Conservation (phyloP, 495 filamentous ascomycete genomes). For the Penicillium pulvis region DNA sequence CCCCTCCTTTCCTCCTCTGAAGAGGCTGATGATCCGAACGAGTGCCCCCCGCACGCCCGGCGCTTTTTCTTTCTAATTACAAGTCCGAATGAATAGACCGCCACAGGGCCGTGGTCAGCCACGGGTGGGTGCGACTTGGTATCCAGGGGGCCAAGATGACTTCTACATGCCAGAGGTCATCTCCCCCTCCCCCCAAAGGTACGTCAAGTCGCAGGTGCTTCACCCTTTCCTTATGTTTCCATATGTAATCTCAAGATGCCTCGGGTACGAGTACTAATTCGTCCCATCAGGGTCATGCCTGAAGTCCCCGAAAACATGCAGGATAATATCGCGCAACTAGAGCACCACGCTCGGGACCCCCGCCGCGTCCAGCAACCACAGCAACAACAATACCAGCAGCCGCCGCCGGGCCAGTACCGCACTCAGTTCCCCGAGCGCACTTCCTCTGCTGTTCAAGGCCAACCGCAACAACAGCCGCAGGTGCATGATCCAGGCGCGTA, state of each 20-base stretch:
- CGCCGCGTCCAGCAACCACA: conserved; percentile 40
- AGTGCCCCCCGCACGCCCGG: neutral
- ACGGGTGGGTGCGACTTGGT: conserved; percentile 80
- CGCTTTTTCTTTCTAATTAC: neutral
- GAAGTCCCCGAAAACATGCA: conserved; percentile 87
- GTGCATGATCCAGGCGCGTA: conserved; percentile 39
- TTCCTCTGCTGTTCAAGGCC: conserved; percentile 41
- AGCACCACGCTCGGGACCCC: conserved; percentile 67
- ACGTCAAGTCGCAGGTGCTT: conserved; percentile 27
- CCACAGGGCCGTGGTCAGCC: conserved; percentile 46
- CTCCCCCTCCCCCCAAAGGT: conserved; percentile 90
- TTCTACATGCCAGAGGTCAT: conserved; percentile 79
- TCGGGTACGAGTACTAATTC: conserved; percentile 29
- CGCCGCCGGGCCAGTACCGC: conserved; percentile 40
- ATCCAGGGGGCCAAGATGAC: conserved; percentile 86
- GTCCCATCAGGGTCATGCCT: conserved; percentile 63
- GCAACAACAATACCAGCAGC: conserved; percentile 35
- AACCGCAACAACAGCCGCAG: conserved; percentile 32
- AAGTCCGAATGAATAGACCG: conserved; percentile 35
- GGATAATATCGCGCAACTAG: conserved; percentile 84
- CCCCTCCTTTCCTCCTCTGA: neutral
- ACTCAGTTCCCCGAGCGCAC: conserved; percentile 45
- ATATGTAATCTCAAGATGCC: conserved; percentile 16
- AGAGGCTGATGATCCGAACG: conserved; percentile 3
- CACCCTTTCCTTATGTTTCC: neutral